Conservation (phyloP, 2,329 filamentous ascomycete genomes). For the Akanthomyces dipterigenus region DNA sequence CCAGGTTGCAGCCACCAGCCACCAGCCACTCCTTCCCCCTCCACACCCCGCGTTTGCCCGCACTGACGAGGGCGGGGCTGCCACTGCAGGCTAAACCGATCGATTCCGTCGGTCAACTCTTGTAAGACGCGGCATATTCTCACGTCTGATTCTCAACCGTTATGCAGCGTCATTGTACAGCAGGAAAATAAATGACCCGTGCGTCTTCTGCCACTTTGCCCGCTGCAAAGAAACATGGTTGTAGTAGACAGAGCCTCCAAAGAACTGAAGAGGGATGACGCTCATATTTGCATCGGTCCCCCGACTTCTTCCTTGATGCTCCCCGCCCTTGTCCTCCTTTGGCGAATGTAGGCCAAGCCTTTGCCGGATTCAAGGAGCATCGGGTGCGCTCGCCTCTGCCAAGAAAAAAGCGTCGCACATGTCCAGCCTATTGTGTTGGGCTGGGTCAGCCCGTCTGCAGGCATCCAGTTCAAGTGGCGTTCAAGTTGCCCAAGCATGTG, state of each 20-base stretch:
- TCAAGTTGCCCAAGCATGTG: background rate
- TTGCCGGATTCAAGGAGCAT: background rate
- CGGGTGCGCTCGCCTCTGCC: background rate
- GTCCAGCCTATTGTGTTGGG: background rate
- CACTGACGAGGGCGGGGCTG: background rate
- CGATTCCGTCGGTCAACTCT: background rate
- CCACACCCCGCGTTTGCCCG: background rate
- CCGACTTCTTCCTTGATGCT: conserved; percentile 5
- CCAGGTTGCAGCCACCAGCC: no score
- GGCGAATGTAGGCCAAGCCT: background rate
- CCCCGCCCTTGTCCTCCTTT: background rate
- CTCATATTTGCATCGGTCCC: background rate
- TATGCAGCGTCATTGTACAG: no score
- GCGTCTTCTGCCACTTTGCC: no score
- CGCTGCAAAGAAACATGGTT: no score
- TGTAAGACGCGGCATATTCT: no score
- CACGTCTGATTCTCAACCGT: no score
- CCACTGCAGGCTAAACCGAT: background rate
- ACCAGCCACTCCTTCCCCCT: no score
- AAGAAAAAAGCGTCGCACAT: background rate
- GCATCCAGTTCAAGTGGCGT: background rate
- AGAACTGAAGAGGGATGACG: background rate
- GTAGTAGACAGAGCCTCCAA: no score
- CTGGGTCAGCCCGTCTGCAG: background rate
- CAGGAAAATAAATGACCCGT: no score